Conservation (phyloP, 1,284 basidiomycete species). For the Papiliotrema terrestris region DNA sequence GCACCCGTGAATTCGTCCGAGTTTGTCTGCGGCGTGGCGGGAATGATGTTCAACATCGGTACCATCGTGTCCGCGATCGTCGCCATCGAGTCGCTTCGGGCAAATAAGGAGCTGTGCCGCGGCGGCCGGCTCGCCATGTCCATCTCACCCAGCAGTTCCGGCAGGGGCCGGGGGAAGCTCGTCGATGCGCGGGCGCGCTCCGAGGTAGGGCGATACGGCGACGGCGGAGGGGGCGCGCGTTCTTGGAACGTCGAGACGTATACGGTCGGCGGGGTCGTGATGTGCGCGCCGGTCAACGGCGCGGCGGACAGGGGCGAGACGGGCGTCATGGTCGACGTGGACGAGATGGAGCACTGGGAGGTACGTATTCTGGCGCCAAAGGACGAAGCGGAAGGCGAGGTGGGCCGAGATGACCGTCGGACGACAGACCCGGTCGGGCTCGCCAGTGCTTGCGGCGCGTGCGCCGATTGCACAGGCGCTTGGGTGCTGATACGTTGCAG, state of each 20-base stretch:
- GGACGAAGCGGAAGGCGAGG: slow-evolving; percentile 30
- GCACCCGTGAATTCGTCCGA: slow-evolving; percentile 24
- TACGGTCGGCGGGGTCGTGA: slow-evolving; percentile 33
- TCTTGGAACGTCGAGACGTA: slow-evolving; percentile 25
- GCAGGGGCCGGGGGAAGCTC: slow-evolving; percentile 10
- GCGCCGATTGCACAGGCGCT: not conserved
- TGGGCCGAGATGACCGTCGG: slow-evolving; percentile 27
- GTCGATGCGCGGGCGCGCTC: slow-evolving; percentile 12
- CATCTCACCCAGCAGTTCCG: slow-evolving; percentile 7
- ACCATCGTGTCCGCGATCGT: slow-evolving; percentile 11
- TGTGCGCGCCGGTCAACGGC: slow-evolving; percentile 19
- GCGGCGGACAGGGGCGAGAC: slow-evolving; percentile 11
- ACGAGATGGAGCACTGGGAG: slow-evolving; percentile 6
- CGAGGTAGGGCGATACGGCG: slow-evolving; percentile 31
- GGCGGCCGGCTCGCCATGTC: slow-evolving; percentile 20
- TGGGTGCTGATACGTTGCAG: too few species aligned
- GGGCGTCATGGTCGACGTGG: not conserved
- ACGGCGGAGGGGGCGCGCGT: slow-evolving; percentile 28
- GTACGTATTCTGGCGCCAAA: slow-evolving; percentile 26
- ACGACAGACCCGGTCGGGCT: not conserved
- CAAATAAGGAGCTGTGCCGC: slow-evolving; percentile 15
- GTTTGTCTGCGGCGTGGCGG: slow-evolving; percentile 39
- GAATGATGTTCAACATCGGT: slow-evolving; percentile 45
- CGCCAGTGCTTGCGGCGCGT: not conserved
- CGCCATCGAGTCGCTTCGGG: not conserved